Evolutionary conservation across 2,329 filamentous ascomycete species (phyloP), one percentile per base, ranked within the genome.

Genomic region (Xylariaceae sp.): DNA sequence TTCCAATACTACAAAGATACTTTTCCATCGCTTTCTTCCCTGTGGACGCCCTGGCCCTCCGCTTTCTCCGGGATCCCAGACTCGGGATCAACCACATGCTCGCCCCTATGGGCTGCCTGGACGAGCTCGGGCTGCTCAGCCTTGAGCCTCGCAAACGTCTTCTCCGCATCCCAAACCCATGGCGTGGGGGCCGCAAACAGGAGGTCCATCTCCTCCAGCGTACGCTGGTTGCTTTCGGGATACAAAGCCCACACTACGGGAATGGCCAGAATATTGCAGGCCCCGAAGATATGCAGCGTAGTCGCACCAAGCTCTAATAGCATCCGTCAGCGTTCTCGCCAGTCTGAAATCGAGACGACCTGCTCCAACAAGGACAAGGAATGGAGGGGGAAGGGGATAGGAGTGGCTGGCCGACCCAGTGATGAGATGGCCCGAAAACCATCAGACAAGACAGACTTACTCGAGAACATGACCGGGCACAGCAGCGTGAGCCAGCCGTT

Each of bases 121-220:
- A 65, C 55, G 47, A 58, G 51, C 3, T 68, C 68, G 0, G 75
- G 74, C 37, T 74, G 74, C 51, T 79, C 72, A 4, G 63, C 72
- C 54, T 77, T 79, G 31, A 82, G 60, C n/a, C 62, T 63, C 4
- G 64, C 67, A 56, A 82, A 83, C 19, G 71, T 77, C 47, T 63
- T 67, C 57, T 83, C 79, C 0, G 78, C 80, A 32, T 83, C 77
- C 81, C 82, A 86, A 2, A 71, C 70, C 77, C 77, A 86, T 4
- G 75, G 73, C 0, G 68, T 77, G 13, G 77, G 65, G 1, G 76
- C 70, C 0, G 80, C 77, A 45, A 88, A 87, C 0, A 87, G 58
- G 0, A 86, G 58, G 40, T 88, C 77, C 64, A 87, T 86, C 49
- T 86, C 81, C 49, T 87, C 83, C 0, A 87, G 62, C 0, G 80